phyloP scores from a whole-genome alignment of 176 grass and related monocot species.

The Oryza nivara region DNA sequence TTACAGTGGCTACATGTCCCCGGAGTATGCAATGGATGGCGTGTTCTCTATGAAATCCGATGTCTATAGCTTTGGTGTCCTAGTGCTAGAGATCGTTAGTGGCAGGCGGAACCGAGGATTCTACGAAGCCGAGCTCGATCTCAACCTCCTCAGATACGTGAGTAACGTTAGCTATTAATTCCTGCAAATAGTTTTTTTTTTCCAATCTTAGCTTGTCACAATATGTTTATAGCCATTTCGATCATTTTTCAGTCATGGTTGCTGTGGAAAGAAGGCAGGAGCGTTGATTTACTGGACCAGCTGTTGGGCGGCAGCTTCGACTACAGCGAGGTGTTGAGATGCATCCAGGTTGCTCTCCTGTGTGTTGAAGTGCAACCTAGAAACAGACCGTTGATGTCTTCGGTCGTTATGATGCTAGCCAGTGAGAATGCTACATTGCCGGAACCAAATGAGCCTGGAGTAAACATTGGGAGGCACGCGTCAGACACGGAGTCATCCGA shows the following conservation, averaged over 20 bases:
- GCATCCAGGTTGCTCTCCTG: constrained; percentile 52
- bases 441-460: constrained; percentile 52
- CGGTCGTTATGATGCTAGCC: constrained; percentile 43
- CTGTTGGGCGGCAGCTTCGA: constrained; percentile 21
- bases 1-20: constrained; percentile 55
- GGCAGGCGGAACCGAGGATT: constrained; percentile 45
- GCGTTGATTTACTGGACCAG: constrained; percentile 30
- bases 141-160: constrained; percentile 55
- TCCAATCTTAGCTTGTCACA: background rate
- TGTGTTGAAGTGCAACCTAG: constrained; percentile 53
- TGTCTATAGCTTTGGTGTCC: constrained; percentile 50
- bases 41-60: constrained; percentile 54
- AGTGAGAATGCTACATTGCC: constrained; percentile 45
- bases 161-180: background rate
- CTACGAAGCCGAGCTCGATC: constrained; percentile 29
- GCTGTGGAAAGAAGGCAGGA: constrained; percentile 52
- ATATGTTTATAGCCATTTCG: background rate
- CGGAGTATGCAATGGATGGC: constrained; percentile 54
- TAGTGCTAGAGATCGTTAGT: constrained; percentile 35
- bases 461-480: constrained; percentile 35
- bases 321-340: constrained; percentile 36
- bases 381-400: constrained; percentile 56
- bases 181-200: background rate
- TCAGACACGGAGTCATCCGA: constrained; percentile 33
- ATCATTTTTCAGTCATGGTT: constrained; percentile 34